Evolutionary conservation across 1,284 basidiomycete species (phyloP), one percentile per base, ranked within the genome.

Genomic region (Microstroma glucosiphilum): DNA sequence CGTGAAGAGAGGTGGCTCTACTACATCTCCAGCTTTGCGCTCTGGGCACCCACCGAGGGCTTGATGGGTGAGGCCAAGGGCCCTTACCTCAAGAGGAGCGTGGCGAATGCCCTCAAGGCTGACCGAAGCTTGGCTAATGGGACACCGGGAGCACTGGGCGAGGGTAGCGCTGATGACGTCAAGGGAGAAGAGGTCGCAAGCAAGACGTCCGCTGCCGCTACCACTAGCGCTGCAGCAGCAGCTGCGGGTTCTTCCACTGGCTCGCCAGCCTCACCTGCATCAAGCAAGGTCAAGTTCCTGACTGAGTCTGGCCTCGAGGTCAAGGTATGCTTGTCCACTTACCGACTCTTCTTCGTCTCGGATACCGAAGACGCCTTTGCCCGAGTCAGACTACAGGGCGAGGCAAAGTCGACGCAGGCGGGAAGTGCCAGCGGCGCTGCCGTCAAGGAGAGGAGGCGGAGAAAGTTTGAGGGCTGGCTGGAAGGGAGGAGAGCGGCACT

Each of bases 21-120:
- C 2, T 97, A 97, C 81, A 87, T 96, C 63, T 89, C 92, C 60
- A 88, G 89, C 9, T 97, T 87, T 80, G 88, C 72, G 59, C 69
- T 78, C 6, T 77, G 74, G 70, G 69, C 72, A n/a, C 76, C 76
- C 2, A 79, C 77, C 11, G 77, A 79, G 59, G 77, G 77, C 11
- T 63, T 79, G 42, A 61, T 67, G 7, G 67, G 61, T 46, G 69
- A 75, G 61, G 72, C 70, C 1, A 62, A 69, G 46, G 74, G 73
- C 51, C 77, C 77, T 1, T 72, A 78, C 63, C 66, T 79, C 53
- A 68, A 71, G 61, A 67, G 74, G 40, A 69, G 58, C 43, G 56
- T 70, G 46, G 60, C 59, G n/a, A 58, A 57, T 19, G 46, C 55
- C 8, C 17, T 37, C 46, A 60, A 64, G 55, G 60, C 53, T 1